Percentiles rank a stretch among this genome's conserved stretches.
phyloP scores from a whole-genome alignment of 441 rosid genomes.

The Bocquillonia castaneifolia region DNA sequence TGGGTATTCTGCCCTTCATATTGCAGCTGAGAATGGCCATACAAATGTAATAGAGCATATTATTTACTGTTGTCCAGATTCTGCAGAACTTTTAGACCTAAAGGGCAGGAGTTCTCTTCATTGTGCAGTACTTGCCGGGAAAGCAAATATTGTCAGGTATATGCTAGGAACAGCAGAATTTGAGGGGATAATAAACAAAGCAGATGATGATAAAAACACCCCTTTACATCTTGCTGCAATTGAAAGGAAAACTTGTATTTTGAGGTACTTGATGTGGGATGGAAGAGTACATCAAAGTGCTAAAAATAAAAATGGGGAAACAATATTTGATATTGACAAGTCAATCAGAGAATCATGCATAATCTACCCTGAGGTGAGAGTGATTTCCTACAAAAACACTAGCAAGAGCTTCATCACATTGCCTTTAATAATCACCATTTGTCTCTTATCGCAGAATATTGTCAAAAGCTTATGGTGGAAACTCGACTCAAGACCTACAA shows the following conservation, averaged over 20 bases:
- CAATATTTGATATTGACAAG: background rate
- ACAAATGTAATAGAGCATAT: slow-evolving; percentile 8
- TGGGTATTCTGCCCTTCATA: slow-evolving; percentile 20
- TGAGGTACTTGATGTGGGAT: slow-evolving; percentile 1
- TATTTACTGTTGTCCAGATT: slow-evolving; percentile 11
- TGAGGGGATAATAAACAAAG: slow-evolving; percentile 11
- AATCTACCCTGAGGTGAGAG: background rate
- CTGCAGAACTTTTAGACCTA: background rate
- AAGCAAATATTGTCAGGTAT: background rate
- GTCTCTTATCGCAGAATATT: background rate
- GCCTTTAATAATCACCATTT: background rate
- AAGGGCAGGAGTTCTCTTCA: slow-evolving; percentile 10
- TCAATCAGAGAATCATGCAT: background rate
- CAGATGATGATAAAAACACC: slow-evolving; percentile 7
- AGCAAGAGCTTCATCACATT: too few relatives aligned
- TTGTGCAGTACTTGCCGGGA: background rate
- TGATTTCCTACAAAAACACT: background rate
- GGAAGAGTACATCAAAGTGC: background rate
- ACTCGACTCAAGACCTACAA: background rate
- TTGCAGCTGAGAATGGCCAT: slow-evolving; percentile 22
- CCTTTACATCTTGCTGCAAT: slow-evolving; percentile 14
- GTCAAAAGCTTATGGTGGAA: background rate
- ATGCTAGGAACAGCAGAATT: background rate
- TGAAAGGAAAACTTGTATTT: background rate
- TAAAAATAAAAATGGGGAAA: background rate